Conservation (phyloP, 768 basidiomycete species). For the Suillus luteus region DNA sequence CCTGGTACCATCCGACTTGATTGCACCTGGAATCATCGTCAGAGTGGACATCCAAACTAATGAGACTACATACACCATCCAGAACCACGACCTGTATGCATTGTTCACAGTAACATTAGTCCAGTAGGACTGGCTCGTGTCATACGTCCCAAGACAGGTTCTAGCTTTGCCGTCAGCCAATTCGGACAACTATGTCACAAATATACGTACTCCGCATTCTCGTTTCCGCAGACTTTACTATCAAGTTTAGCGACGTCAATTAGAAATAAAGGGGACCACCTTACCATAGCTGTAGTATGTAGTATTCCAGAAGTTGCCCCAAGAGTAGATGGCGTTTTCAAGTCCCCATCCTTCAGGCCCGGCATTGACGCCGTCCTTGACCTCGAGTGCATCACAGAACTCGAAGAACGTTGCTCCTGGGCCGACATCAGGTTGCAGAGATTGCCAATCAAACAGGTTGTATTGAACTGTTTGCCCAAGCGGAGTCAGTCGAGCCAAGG, state of each 20-base stretch:
- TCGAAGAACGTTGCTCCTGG: conserved; percentile 37
- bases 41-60: neutral
- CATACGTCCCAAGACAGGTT: conserved; percentile 44
- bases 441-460: conserved; percentile 70
- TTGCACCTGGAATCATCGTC: conserved; percentile 51
- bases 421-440: conserved; percentile 52
- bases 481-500: neutral
- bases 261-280: conserved; percentile 23
- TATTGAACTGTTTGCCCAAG: conserved; percentile 40
- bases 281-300: conserved; percentile 48
- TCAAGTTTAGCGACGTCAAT: conserved; percentile 2
- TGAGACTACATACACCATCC: conserved; percentile 56
- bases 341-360: conserved; percentile 59
- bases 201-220: conserved; percentile 48
- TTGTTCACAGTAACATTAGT: conserved; percentile 61
- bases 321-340: conserved; percentile 59
- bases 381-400: conserved; percentile 43
- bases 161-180: conserved; percentile 39
- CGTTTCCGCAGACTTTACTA: conserved; percentile 51
- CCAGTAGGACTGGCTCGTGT: conserved; percentile 43
- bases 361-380: conserved; percentile 43
- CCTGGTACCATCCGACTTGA: conserved; percentile 58
- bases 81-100: conserved; percentile 61
- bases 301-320: conserved; percentile 59
- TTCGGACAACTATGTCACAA: neutral